A percentile compares a stretch with the other conserved stretches of the same genome.
Conservation (phyloP, 306 rosid species). For the Prunus mongolica region DNA sequence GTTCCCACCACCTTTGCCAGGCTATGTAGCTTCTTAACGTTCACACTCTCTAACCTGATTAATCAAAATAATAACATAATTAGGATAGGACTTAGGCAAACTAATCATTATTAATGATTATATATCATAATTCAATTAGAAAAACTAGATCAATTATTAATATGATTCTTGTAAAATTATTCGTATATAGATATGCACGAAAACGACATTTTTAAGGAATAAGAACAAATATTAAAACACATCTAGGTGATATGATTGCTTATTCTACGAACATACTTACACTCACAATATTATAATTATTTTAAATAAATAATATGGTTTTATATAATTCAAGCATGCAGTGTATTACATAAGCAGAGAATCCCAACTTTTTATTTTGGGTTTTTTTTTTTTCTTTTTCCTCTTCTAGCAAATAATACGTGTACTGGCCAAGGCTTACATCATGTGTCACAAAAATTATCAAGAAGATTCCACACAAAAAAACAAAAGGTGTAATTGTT, state of each 20-base stretch:
- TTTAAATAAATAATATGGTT: background rate
- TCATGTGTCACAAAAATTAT: background rate
- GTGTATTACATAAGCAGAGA: background rate
- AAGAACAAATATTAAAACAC: background rate
- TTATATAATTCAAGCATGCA: background rate
- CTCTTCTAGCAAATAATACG: background rate
- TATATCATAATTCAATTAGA: background rate
- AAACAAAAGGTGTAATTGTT: background rate
- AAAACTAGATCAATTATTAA: background rate
- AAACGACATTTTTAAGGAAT: background rate
- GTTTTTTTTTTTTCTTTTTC: background rate
- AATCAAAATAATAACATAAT: background rate
- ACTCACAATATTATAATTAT: background rate
- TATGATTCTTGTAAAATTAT: background rate
- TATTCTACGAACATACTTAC: background rate
- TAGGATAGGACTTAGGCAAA: background rate
- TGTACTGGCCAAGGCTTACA: background rate
- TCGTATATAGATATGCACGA: background rate
- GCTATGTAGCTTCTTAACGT: conserved; percentile 61
- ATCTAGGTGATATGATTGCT: background rate
- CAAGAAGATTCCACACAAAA: background rate
- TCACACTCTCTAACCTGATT: conserved; percentile 75
- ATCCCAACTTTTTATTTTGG: background rate
- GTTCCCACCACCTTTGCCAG: conserved; percentile 86
- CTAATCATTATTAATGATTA: background rate